Percentiles rank a stretch among this genome's conserved stretches.
These are phyloP conservation scores for Mucor saturninus DNA, from an alignment of 371 early-diverging fungal genomes.

Conservation along the genomic window DNA sequence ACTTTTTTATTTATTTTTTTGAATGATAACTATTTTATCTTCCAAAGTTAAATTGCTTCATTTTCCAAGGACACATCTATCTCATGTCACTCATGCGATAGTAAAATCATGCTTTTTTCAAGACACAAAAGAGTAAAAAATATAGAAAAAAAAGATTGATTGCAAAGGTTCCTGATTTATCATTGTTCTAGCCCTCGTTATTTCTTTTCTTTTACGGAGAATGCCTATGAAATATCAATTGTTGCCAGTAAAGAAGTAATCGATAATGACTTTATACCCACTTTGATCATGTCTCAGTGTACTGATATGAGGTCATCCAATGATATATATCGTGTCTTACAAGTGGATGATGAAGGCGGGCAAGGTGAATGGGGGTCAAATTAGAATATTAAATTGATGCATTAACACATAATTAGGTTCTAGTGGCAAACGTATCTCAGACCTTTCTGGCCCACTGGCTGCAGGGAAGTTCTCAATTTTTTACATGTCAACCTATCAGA, in stretches of 20 bases:
- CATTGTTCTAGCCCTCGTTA: slow-evolving; percentile 50
- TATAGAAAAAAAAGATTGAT: not conserved
- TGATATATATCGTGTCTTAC: slow-evolving; percentile 70
- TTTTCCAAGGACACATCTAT: slow-evolving; percentile 46
- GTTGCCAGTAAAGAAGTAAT: slow-evolving; percentile 64
- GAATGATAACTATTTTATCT: slow-evolving; percentile 55
- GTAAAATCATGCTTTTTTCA: slow-evolving; percentile 66
- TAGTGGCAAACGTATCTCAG: slow-evolving; percentile 75
- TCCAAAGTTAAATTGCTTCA: slow-evolving; percentile 52
- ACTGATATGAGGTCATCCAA: slow-evolving; percentile 49
- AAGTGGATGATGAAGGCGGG: slow-evolving; percentile 74
- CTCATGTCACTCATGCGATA: slow-evolving; percentile 66
- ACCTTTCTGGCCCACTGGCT: slow-evolving; percentile 72
- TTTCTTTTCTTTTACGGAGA: slow-evolving; percentile 78
- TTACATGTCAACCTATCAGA: slow-evolving; percentile 78
- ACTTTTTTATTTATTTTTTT: not conserved
- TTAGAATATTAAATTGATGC: not conserved
- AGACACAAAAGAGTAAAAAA: slow-evolving; percentile 38
- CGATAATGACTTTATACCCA: slow-evolving; percentile 56
- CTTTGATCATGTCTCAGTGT: slow-evolving; percentile 42
- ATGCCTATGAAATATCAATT: slow-evolving; percentile 74
- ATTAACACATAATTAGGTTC: slow-evolving; percentile 44
- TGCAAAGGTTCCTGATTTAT: not conserved
- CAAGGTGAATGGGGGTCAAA: slow-evolving; percentile 49
- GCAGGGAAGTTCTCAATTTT: slow-evolving; percentile 70